These are phyloP conservation scores for Aspergillus kassunensis DNA, from an alignment of 495 filamentous ascomycete species.

Conservation along the genomic window DNA sequence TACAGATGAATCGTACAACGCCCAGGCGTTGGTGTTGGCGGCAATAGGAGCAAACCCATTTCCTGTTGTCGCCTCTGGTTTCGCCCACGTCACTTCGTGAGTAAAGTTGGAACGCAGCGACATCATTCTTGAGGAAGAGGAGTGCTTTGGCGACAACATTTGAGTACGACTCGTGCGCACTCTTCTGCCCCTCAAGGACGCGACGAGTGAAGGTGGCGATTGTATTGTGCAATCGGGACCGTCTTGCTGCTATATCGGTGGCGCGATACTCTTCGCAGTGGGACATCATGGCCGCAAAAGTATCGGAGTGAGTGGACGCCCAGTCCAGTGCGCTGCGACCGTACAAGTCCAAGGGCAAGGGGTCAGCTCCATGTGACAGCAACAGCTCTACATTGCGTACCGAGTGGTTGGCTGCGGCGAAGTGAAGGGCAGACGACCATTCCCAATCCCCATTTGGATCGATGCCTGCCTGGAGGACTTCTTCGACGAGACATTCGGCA, in stretches of 20 bases:
- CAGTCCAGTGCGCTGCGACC: background rate
- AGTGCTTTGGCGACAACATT: background rate
- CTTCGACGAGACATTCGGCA: background rate
- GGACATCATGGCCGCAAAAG: background rate
- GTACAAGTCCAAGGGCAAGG: background rate
- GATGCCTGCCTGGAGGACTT: background rate
- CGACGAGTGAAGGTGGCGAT: background rate
- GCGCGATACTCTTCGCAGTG: background rate
- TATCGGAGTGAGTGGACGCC: background rate
- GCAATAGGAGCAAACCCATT: no score
- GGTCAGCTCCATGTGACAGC: background rate
- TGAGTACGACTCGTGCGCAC: background rate
- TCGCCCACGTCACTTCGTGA: background rate
- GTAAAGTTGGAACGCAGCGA: background rate
- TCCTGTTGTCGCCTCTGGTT: no score
- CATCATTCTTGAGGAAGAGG: background rate
- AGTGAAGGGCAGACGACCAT: background rate
- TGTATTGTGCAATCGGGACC: background rate
- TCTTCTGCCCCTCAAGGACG: background rate
- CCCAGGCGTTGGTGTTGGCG: no score
- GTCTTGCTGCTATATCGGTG: background rate
- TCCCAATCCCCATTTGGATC: background rate
- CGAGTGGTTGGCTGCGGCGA: background rate
- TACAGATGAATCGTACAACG: background rate
- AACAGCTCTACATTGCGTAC: background rate